Evolutionary conservation across 495 filamentous ascomycete species (phyloP).

Genomic region (Penicillium atrosanguineum): DNA sequence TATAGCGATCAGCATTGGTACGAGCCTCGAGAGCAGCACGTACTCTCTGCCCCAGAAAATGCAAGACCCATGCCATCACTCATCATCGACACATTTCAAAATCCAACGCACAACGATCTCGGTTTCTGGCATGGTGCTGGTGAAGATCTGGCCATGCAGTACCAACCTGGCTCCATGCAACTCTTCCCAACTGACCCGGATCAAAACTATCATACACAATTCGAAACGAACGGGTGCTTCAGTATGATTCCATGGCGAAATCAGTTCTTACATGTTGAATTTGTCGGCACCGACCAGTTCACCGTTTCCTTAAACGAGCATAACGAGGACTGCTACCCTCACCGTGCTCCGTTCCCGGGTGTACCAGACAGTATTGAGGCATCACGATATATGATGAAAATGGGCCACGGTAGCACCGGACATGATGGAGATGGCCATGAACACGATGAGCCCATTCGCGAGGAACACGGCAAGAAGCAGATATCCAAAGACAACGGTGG

Average conservation of each 20-base stretch:
- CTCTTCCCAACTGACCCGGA: constrained; percentile 67
- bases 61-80: constrained; percentile 27
- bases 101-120: constrained; percentile 56
- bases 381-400: constrained; percentile 50
- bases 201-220: constrained; percentile 65
- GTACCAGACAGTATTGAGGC: constrained; percentile 75
- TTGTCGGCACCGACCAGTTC: constrained; percentile 65
- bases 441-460: not conserved
- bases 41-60: not conserved
- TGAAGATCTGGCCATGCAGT: constrained; percentile 54
- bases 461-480: constrained; percentile 15
- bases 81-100: constrained; percentile 66
- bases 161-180: constrained; percentile 49
- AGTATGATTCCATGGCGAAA: constrained; percentile 53
- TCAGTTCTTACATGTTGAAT: constrained; percentile 69
- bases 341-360: constrained; percentile 63
- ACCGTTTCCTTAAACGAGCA: constrained; percentile 71
- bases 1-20: constrained; percentile 5
- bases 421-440: constrained; percentile 2
- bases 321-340: constrained; percentile 59
- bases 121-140: constrained; percentile 71
- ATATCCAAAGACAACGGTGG: not conserved
- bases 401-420: not conserved
- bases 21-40: constrained; percentile 3
- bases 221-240: constrained; percentile 53